These are phyloP conservation scores for Cercis canadensis DNA, from an alignment of 306 rosid genomes.

Conservation along the genomic window DNA sequence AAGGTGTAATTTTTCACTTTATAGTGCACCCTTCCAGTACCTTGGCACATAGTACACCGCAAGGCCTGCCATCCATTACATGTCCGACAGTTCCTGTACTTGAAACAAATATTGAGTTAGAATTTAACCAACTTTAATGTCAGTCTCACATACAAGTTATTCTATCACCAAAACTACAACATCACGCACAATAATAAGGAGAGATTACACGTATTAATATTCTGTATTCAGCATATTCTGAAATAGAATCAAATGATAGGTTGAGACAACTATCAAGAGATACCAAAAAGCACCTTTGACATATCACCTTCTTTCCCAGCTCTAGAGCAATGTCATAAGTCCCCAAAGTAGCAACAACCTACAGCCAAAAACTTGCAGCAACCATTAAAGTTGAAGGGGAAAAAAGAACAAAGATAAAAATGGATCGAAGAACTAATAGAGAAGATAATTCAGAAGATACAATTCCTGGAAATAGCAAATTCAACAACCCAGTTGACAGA, in stretches of 20 bases:
- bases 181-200: background rate
- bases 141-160: constrained; percentile 2
- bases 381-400: constrained; percentile 9
- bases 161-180: background rate
- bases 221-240: background rate
- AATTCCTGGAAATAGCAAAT: constrained; percentile 30
- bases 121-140: constrained; percentile 31
- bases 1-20: constrained; percentile 77
- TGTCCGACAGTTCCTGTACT: constrained; percentile 74
- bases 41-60: constrained; percentile 85
- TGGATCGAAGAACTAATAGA: constrained; percentile 16
- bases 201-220: constrained; percentile 2
- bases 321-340: constrained; percentile 94
- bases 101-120: constrained; percentile 36
- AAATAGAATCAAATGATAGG: background rate
- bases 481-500: constrained; percentile 20
- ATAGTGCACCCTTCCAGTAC: constrained; percentile 92
- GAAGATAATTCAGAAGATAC: constrained; percentile 10
- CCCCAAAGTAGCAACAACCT: constrained; percentile 92
- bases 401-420: constrained; percentile 6
- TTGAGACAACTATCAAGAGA: constrained; percentile 33
- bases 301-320: constrained; percentile 88
- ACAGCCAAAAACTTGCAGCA: constrained; percentile 37
- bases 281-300: constrained; percentile 73
- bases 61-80: constrained; percentile 98